Evolutionary conservation across 1,284 basidiomycete genomes (phyloP).

Genomic region (Volvariella volvacea): DNA sequence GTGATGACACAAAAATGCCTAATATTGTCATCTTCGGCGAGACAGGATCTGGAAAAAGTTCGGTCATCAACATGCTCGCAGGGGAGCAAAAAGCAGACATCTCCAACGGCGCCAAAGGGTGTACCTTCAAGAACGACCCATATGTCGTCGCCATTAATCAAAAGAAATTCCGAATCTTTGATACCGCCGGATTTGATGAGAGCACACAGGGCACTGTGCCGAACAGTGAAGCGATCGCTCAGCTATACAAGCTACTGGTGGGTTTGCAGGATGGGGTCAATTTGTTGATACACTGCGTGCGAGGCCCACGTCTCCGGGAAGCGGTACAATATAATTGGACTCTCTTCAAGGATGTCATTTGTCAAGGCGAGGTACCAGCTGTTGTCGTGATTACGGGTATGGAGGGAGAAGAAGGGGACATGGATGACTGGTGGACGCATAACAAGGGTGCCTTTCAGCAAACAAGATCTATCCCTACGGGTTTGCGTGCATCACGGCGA

Average conservation of each 20-base stretch:
- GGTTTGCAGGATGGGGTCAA: slow-evolving; percentile 28
- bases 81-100: slow-evolving; percentile 10
- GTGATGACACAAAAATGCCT: slow-evolving; percentile 2
- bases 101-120: slow-evolving; percentile 14
- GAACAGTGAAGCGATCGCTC: slow-evolving; percentile 23
- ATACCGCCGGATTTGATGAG: slow-evolving; percentile 37
- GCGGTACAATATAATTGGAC: slow-evolving; percentile 27
- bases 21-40: slow-evolving; percentile 25
- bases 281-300: slow-evolving; percentile 34
- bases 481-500: slow-evolving; percentile 34
- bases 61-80: slow-evolving; percentile 23
- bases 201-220: slow-evolving; percentile 21
- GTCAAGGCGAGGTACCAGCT: slow-evolving; percentile 29
- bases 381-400: slow-evolving; percentile 33
- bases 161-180: slow-evolving; percentile 20
- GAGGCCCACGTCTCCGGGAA: slow-evolving; percentile 28
- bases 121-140: slow-evolving; percentile 14
- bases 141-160: slow-evolving; percentile 13
- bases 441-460: slow-evolving; percentile 23
- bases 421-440: slow-evolving; percentile 35
- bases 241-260: slow-evolving; percentile 25
- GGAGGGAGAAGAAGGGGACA: slow-evolving; percentile 29
- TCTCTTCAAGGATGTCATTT: slow-evolving; percentile 33
- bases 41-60: slow-evolving; percentile 25
- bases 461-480: slow-evolving; percentile 25